Percentiles rank a stretch among this genome's conserved stretches.
phyloP scores from a whole-genome alignment of 2,329 filamentous ascomycete genomes.

The Penicillium sp. region DNA sequence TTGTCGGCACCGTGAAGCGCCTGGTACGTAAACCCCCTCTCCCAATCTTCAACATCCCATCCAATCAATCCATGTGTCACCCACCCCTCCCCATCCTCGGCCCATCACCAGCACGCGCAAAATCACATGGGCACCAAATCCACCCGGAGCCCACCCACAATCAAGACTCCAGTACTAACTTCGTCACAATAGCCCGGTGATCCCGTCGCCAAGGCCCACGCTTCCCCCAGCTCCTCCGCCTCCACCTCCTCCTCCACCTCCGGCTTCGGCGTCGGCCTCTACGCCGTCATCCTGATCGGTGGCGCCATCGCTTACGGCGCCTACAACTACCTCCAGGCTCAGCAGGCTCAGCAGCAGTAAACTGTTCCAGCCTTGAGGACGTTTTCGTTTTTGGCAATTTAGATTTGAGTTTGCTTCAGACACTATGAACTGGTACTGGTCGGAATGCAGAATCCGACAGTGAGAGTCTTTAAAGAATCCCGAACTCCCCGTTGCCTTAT shows the following conservation, averaged over 20 bases:
- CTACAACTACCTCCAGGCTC: conserved; percentile 77
- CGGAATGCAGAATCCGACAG: not conserved
- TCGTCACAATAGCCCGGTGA: conserved; percentile 61
- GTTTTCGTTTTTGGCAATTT: not conserved
- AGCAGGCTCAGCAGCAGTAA: conserved; percentile 29
- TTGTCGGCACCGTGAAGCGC: conserved; percentile 76
- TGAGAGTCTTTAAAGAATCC: not conserved
- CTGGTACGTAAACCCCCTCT: conserved; percentile 56
- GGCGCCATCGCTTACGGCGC: conserved; percentile 73
- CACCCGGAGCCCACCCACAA: not conserved
- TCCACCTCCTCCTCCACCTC: conserved; percentile 30
- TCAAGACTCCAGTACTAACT: not conserved
- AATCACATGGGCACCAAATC: not conserved
- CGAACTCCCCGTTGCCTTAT: no score
- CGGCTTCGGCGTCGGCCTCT: conserved; percentile 72
- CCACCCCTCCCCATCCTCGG: not conserved
- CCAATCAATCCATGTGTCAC: conserved; percentile 2
- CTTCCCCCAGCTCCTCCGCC: conserved; percentile 49
- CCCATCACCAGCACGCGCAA: not conserved
- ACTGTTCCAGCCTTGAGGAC: not conserved
- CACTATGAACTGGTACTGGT: not conserved
- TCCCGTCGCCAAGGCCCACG: conserved; percentile 65
- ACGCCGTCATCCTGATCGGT: conserved; percentile 75
- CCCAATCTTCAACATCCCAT: not conserved
- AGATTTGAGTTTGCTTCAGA: not conserved